Base-by-base conservation (phyloP, 2,329 filamentous ascomycete species). In the Aspergillus cejpii region DNA sequence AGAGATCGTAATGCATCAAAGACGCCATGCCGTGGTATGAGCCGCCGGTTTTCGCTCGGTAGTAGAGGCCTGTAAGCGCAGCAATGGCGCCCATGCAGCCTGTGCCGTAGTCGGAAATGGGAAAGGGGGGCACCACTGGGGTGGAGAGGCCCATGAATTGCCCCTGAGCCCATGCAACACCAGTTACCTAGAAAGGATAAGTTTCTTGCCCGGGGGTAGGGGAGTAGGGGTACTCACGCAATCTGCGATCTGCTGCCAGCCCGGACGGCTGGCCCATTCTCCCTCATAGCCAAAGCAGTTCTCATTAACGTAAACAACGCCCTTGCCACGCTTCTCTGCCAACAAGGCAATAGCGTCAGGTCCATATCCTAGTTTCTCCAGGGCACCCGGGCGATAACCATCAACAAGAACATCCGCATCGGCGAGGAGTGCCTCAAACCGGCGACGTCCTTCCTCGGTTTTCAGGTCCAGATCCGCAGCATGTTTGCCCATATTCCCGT, bases 241-340 rank as follows among this genome's bases (percentile, higher is more conserved):
- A 57, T 85, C 83, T 12, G 81, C 81, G 51, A 85, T 84, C 54
- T 84, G 81, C 57, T 84, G 83, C 83, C 83, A 86, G 5, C 83
- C 83, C 2, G 80, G 76, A 6, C 83, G 73, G 5, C 68, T 64
- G 0, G 78, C 74, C 83, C 81, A 85, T 49, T 81, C 77, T 2
- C 74, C 77, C 15, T 74, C 66, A 24, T 77, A 79, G 0, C 84
- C 84, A 51, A 85, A 86, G 60, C 83, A 86, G 61, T 86, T 80
- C 60, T 87, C 83, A 26, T 77, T 75, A 6, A 85, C 80, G 55
- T 85, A 84, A 5, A 87, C 73, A 26, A 83, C 76, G 1, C 83
- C 83, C 56, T 75, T 79, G 3, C 77, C 74, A 14, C 81, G 73
- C 46, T 71, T 64, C 45, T 72, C 67, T 1, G 77, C 77, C 26